Conservation (phyloP, 164 flowering plant genomes). For the Chimonanthus salicifolius region DNA sequence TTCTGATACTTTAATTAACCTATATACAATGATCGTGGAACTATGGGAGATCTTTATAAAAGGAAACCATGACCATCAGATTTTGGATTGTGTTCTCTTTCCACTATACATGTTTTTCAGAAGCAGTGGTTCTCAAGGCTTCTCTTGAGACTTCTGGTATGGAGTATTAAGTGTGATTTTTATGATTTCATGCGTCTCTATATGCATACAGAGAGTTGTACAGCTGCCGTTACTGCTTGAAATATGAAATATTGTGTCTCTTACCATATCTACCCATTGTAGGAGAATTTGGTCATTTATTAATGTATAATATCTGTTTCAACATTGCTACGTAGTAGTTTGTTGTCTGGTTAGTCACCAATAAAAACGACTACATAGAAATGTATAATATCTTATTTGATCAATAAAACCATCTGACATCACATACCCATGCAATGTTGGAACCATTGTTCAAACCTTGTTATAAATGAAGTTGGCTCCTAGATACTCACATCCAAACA, state of each 20-base stretch:
- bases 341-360: too few relatives aligned
- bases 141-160: background rate
- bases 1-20: background rate
- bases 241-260: background rate
- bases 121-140: background rate
- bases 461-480: background rate
- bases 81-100: too few relatives aligned
- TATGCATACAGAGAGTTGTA: background rate
- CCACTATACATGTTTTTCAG: background rate
- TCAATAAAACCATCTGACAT: too few relatives aligned
- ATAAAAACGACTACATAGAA: too few relatives aligned
- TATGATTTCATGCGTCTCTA: background rate
- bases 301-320: background rate
- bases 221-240: background rate
- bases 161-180: background rate
- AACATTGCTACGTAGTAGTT: background rate
- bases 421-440: too few relatives aligned
- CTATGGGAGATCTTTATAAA: background rate
- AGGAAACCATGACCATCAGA: too few relatives aligned
- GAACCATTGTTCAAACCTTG: too few relatives aligned
- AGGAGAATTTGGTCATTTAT: background rate
- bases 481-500: background rate
- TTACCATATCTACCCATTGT: background rate
- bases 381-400: too few relatives aligned
- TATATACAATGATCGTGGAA: background rate